Base-by-base conservation (phyloP, 768 basidiomycete genomes). In the Psilocybe azurescens region DNA sequence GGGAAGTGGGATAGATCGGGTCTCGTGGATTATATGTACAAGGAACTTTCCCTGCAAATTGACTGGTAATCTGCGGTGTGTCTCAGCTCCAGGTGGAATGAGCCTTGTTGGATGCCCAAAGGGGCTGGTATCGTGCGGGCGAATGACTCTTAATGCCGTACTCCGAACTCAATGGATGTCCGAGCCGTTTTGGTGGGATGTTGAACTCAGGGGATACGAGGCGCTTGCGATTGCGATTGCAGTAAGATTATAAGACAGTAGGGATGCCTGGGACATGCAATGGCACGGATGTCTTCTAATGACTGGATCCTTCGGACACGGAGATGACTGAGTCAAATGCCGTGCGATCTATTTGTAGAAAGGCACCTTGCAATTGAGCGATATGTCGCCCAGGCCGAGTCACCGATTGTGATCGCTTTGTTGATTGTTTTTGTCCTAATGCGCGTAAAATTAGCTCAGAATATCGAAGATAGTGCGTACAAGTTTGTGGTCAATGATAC, bases 301-400 rank as follows among this genome's bases (percentile, higher is more conserved):
- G 41, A 58, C 20, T 58, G 18, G 33, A 58, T 58, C 56, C 56
- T 58, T 58, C 56, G 56, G 56, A n/a, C 47, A 58, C 56, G 56
- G 56, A 58, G 47, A 36, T 33, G 56, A 41, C n/a, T 58, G 56
- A 58, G 46, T 32, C 56, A 38, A 52, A 30, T 28, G 50, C 33
- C 52, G 16, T 30, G 33, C 52, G 32, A 33, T 38, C 52, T 32
- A 53, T 18, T 36, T 30, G 36, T 53, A 33, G 30, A 33, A 53
- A 14, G 29, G 30, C 10, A n/a, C 5, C n/a, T 8, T 38, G 30
- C 5, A 14, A 10, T 13, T 18, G 30, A 30, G 11, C 41, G 41
- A 44, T 44, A 44, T n/a, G n/a, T 44, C 41, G 33, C 52, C n/a
- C n/a, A 53, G 32, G 33, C 52, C 52, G 52, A 53, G 52, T 53